A percentile compares a stretch with the other conserved stretches of the same genome.
Evolutionary conservation across 2,329 filamentous ascomycete species (phyloP).

Genomic region (Berkeleyomyces basicola): DNA sequence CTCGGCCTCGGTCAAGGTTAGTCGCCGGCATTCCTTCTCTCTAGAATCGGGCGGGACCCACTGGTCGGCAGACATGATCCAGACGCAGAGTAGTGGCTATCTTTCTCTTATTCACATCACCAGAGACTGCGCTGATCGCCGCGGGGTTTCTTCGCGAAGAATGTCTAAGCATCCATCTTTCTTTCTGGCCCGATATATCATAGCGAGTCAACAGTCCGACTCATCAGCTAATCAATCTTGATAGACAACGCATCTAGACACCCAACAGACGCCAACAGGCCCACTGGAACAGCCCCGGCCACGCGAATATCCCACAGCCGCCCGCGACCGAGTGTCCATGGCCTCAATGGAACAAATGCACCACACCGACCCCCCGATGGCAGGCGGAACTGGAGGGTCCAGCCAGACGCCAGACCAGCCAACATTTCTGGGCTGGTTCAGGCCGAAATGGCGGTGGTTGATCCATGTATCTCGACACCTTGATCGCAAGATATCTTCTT

Average conservation of each 20-base stretch:
- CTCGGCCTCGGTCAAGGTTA: too few relatives aligned
- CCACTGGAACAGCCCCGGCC: background rate
- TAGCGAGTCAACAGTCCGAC: too few relatives aligned
- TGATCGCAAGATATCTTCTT: slow-evolving; percentile 20
- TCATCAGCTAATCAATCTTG: too few relatives aligned
- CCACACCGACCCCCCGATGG: slow-evolving; percentile 9
- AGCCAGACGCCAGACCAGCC: background rate
- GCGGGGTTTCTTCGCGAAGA: too few relatives aligned
- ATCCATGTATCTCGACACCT: slow-evolving; percentile 12
- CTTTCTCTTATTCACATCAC: too few relatives aligned
- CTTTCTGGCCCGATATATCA: too few relatives aligned
- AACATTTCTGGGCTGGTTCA: slow-evolving; percentile 10
- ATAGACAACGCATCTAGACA: background rate
- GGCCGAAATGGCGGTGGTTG: slow-evolving; percentile 3
- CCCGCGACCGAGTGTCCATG: background rate
- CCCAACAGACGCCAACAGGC: background rate
- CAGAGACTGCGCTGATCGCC: too few relatives aligned
- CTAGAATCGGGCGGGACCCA: too few relatives aligned
- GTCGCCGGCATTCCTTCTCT: too few relatives aligned
- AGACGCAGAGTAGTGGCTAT: too few relatives aligned
- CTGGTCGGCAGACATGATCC: too few relatives aligned
- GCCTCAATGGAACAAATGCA: slow-evolving; percentile 12
- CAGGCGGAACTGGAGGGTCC: background rate
- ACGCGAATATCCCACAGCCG: background rate
- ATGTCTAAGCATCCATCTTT: too few relatives aligned